These are phyloP conservation scores for Fusarium xyrophilum DNA, from an alignment of 2,329 filamentous ascomycete species.

Conservation along the genomic window DNA sequence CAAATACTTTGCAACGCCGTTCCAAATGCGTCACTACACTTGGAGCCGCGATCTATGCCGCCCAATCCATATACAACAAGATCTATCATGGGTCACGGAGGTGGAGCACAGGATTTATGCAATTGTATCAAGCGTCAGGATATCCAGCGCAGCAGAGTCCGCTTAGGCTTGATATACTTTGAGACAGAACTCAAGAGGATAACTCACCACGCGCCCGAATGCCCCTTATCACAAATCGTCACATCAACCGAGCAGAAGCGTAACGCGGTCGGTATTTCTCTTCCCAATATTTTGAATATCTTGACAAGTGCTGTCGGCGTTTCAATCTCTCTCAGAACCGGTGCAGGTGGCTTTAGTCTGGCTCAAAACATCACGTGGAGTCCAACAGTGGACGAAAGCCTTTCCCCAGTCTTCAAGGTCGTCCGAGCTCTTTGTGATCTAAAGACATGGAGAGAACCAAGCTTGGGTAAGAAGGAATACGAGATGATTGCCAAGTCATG, in stretches of 20 bases:
- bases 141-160: not conserved
- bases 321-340: not conserved
- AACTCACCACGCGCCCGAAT: not conserved
- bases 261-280: not conserved
- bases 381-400: not conserved
- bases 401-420: not conserved
- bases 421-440: not conserved
- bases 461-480: not conserved
- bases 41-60: not conserved
- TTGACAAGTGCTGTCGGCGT: not conserved
- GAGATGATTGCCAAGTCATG: not conserved
- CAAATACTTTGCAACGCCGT: not conserved
- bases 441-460: fast-evolving
- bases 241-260: not conserved
- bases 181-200: not conserved
- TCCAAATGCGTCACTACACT: not conserved
- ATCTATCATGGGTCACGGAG: not conserved
- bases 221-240: not conserved
- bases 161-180: not conserved
- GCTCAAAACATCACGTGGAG: not conserved
- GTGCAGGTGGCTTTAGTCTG: not conserved
- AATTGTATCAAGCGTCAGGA: not conserved
- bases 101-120: not conserved
- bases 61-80: not conserved
- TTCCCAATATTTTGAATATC: not conserved